phyloP scores from a whole-genome alignment of 2,329 filamentous ascomycete genomes.

The Ophiostoma triangulosporum region DNA sequence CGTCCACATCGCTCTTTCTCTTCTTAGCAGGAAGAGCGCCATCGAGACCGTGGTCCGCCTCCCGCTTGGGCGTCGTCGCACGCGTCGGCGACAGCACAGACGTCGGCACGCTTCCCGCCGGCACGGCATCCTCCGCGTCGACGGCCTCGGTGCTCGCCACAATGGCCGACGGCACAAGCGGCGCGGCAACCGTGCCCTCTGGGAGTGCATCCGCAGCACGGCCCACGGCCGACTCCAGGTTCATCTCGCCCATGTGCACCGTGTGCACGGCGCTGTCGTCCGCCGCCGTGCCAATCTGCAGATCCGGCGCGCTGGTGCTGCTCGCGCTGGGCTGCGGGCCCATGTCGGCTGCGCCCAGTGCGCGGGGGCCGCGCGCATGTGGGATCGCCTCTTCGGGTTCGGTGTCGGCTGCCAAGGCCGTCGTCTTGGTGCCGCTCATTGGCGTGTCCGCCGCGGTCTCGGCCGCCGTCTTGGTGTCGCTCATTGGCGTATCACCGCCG shows the following conservation, averaged over 20 bases:
- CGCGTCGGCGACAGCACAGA: neutral
- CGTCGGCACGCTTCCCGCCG: conserved; percentile 9
- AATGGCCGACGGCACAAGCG: conserved; percentile 4
- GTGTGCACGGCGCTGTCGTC: conserved; percentile 28
- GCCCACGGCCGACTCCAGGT: conserved; percentile 48
- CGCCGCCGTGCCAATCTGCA: conserved; percentile 15
- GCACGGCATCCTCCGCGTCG: conserved; percentile 18
- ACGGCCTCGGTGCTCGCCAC: conserved; percentile 10
- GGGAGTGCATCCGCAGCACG: conserved; percentile 26
- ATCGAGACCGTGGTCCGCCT: conserved; percentile 34
- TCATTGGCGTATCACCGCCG: neutral
- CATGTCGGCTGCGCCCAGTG: conserved; percentile 76
- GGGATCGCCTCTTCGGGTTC: conserved; percentile 46
- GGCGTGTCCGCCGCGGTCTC: too few species aligned
- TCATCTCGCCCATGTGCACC: conserved; percentile 32
- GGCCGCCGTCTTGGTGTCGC: too few species aligned
- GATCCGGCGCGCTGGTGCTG: conserved; percentile 15
- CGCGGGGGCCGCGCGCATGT: conserved; percentile 71
- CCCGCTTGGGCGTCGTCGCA: conserved; percentile 34
- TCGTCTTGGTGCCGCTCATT: too few species aligned
- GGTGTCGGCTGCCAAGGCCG: conserved; percentile 12
- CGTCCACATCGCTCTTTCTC: conserved; percentile 28
- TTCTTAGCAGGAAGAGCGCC: conserved; percentile 30
- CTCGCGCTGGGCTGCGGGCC: conserved; percentile 50
- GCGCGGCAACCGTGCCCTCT: conserved; percentile 11